phyloP scores from a whole-genome alignment of 352 stramenopile species.

The Phytopythium mirpurense region DNA sequence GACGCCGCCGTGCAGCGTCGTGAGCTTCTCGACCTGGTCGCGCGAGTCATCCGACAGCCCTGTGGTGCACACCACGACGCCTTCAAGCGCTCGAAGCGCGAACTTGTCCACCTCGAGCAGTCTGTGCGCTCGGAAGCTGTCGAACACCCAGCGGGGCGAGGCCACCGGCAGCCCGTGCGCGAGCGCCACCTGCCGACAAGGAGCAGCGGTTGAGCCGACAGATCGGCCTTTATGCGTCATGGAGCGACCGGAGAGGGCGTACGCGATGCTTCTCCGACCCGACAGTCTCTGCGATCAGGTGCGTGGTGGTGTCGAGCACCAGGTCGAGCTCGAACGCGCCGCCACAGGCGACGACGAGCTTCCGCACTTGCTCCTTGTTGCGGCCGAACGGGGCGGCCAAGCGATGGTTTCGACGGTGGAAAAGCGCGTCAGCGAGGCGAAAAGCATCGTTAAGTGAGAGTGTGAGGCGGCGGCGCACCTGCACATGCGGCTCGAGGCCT shows the following conservation, averaged over 20 bases:
- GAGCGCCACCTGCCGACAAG: constrained; percentile 26
- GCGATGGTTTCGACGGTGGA: no score
- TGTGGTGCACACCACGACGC: constrained; percentile 58
- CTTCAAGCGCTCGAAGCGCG: constrained; percentile 40
- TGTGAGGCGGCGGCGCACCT: constrained; percentile 19
- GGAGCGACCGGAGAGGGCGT: no score
- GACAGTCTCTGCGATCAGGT: constrained; percentile 56
- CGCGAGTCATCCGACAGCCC: constrained; percentile 50
- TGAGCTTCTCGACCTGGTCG: constrained; percentile 43
- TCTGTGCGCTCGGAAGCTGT: constrained; percentile 45
- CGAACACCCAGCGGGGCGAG: constrained; percentile 58
- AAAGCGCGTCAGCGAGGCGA: background rate
- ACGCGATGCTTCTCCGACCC: constrained; percentile 64
- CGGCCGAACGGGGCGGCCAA: background rate
- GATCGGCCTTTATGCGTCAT: no score
- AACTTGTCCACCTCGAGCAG: constrained; percentile 36
- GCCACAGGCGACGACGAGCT: constrained; percentile 54
- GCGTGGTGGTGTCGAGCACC: constrained; percentile 35
- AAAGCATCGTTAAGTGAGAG: background rate
- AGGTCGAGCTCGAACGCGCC: constrained; percentile 57
- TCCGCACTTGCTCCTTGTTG: constrained; percentile 60
- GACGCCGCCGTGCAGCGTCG: constrained; percentile 29
- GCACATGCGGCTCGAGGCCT: constrained; percentile 42
- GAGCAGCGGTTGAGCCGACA: background rate
- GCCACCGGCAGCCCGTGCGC: constrained; percentile 35